Evolutionary conservation across 2,329 filamentous ascomycete species (phyloP), one percentile per base, ranked within the genome.

Genomic region (Didymella glomerata): DNA sequence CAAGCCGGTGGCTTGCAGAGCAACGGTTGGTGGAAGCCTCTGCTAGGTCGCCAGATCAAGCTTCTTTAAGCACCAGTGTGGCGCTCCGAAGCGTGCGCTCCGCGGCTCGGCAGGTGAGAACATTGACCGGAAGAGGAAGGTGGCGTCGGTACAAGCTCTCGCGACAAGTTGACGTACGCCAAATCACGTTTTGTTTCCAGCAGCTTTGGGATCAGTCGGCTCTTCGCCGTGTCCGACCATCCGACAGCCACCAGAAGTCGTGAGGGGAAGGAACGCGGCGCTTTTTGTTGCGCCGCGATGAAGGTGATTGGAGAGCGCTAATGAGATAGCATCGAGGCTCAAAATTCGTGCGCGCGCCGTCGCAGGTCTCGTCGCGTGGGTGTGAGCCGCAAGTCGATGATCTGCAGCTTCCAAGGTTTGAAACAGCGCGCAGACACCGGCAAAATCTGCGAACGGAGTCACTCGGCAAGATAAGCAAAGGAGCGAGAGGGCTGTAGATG

Each of bases 1-100:
- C 45, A 11, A 16, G 9, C 5, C 3, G 10, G 40, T 27, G 6
- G 18, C 11, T 32, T 14, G 30, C 30, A 32, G 30, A 4, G 10
- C 25, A 16, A 20, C 50, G 46, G 20, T 54, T 54, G 46, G 51
- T 42, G 41, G 49, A 41, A 41, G 6, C n/a, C 30, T 34, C 32
- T 36, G 18, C 40, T 45, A 14, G 8, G 30, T 28, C 30, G 50
- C 30, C 41, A 49, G 30, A 45, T 44, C 42, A 60, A 55, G 57
- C 51, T 55, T 45, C 14, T 22, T 55, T 42, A 60, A 55, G 57
- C 57, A 50, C 32, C 22, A 9, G 40, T 16, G 38, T 50, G 47
- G 51, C 57, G 50, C 32, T 20, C 4, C n/a, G 48, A 52, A 52
- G 48, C 48, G 22, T 18, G 18, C 34, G 42, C 34, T 41, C 51